Evolutionary conservation across 2,329 filamentous ascomycete genomes (phyloP).

Genomic region (Dothistroma septosporum): DNA sequence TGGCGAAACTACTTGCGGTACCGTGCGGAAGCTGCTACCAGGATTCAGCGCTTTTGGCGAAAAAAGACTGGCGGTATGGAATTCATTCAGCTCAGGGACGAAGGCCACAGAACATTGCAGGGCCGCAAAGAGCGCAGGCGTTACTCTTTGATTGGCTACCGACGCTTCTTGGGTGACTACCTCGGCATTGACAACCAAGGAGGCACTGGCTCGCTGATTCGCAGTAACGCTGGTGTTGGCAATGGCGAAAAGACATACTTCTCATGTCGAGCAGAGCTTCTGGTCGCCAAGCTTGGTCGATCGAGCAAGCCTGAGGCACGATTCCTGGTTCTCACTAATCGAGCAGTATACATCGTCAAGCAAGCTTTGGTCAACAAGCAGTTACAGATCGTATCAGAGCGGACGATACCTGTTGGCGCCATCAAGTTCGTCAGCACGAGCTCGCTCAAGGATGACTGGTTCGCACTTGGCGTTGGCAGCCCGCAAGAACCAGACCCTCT

Average conservation of each 20-base stretch:
- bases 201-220: conserved; percentile 77
- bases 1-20: conserved; percentile 96
- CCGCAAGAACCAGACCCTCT: conserved; percentile 91
- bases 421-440: conserved; percentile 86
- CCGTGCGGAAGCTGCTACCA: conserved; percentile 82
- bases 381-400: conserved; percentile 74
- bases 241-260: conserved; percentile 74
- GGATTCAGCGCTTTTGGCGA: conserved; percentile 93
- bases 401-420: conserved; percentile 74
- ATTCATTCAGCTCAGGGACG: conserved; percentile 80
- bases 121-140: conserved; percentile 86
- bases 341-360: conserved; percentile 82
- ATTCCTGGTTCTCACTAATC: conserved; percentile 72
- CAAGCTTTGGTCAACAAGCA: conserved; percentile 80
- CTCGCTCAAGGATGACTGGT: conserved; percentile 89
- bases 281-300: conserved; percentile 92
- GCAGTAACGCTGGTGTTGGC: conserved; percentile 64
- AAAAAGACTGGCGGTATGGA: conserved; percentile 88
- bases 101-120: conserved; percentile 76
- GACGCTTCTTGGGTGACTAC: conserved; percentile 92
- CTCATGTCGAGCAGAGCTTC: conserved; percentile 82
- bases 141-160: conserved; percentile 85
- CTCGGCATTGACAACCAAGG: conserved; percentile 76
- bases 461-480: conserved; percentile 84
- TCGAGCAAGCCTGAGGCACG: conserved; percentile 91